phyloP scores from a whole-genome alignment of 2,329 filamentous ascomycete species.

The Neurospora sp. region DNA sequence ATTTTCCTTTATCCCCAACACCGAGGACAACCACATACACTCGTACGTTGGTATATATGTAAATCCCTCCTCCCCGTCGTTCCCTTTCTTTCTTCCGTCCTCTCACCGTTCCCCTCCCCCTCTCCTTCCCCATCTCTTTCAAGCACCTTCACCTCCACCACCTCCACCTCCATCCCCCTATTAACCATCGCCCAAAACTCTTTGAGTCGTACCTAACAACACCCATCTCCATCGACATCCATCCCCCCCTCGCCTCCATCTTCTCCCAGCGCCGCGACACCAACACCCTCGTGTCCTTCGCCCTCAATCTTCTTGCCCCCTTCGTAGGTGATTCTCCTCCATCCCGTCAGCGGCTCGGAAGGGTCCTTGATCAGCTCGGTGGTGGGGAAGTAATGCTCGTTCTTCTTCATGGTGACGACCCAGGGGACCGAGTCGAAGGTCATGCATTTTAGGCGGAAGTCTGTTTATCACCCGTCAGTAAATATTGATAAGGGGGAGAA shows the following conservation, averaged over 20 bases:
- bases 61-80: too few species aligned
- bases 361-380: conserved; percentile 60
- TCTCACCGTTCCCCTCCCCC: too few species aligned
- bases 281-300: conserved; percentile 42
- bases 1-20: too few species aligned
- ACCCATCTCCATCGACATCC: conserved; percentile 12
- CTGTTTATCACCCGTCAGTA: conserved; percentile 25
- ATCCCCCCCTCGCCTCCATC: conserved; percentile 30
- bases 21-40: too few species aligned
- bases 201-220: background rate
- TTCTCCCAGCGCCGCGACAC: conserved; percentile 29
- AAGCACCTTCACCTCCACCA: too few species aligned
- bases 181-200: background rate
- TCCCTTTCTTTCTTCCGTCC: too few species aligned
- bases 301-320: conserved; percentile 42
- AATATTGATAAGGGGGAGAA: background rate
- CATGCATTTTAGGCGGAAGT: conserved; percentile 94
- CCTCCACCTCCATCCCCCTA: background rate
- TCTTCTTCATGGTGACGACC: conserved; percentile 99
- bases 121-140: too few species aligned
- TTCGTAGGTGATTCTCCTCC: conserved; percentile 55
- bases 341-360: conserved; percentile 44
- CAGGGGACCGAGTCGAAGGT: conserved; percentile 98
- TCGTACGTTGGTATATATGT: too few species aligned
- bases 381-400: conserved; percentile 85